Percentiles rank a stretch among this genome's conserved stretches.
Conservation (phyloP, 202 grass and related monocot genomes). For the Eragrostis tef region DNA sequence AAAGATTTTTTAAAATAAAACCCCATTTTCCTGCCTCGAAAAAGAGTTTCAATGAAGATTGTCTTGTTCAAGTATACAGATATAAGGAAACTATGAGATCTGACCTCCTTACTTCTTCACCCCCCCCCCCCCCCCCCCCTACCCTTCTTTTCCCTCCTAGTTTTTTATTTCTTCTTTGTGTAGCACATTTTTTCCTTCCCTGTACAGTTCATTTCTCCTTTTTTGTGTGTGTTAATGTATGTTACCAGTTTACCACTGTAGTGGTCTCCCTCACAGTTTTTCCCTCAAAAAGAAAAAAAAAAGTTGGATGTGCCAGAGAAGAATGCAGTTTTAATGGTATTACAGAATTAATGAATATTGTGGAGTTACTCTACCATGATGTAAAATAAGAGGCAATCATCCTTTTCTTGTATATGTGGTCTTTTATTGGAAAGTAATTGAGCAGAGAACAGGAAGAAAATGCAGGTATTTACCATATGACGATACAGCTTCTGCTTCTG, state of each 20-base stretch:
- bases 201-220: not conserved
- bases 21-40: not conserved
- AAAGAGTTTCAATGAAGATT: not conserved
- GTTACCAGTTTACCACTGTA: no score
- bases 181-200: not conserved
- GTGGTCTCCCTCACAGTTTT: not conserved
- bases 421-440: not conserved
- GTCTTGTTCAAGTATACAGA: not conserved
- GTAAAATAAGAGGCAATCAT: not conserved
- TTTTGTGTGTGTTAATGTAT: not conserved
- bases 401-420: not conserved
- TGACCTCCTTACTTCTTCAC: not conserved
- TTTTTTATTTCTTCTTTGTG: not conserved
- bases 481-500: slow-evolving; percentile 54
- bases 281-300: not conserved
- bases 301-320: not conserved
- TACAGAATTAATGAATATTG: not conserved
- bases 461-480: slow-evolving; percentile 55
- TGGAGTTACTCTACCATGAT: not conserved
- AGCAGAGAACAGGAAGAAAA: not conserved
- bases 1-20: not conserved
- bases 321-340: not conserved
- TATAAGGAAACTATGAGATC: not conserved
- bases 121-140: no score
- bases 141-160: not conserved